Percentiles rank a stretch among this genome's conserved stretches.
phyloP scores from a whole-genome alignment of 2,329 filamentous ascomycete genomes.

The Pseudogymnoascus sp. region DNA sequence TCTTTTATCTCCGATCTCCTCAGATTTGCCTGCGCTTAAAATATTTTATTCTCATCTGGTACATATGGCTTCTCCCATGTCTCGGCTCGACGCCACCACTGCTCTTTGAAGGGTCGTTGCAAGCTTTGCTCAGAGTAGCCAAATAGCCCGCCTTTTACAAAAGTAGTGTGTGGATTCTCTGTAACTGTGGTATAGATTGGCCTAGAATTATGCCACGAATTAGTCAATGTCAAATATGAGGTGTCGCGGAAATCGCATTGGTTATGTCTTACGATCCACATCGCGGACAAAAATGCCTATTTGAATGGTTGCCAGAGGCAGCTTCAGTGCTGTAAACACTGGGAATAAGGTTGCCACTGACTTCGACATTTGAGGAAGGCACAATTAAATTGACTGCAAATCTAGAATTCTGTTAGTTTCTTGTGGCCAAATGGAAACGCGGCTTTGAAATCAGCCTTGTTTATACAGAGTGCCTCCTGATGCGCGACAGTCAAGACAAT shows the following conservation, averaged over 20 bases:
- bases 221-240: not conserved
- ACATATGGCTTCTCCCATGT: slow-evolving; percentile 14
- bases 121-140: slow-evolving; percentile 10
- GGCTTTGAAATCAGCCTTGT: not conserved
- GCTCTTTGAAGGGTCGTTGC: slow-evolving; percentile 12
- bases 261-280: slow-evolving; percentile 14
- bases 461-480: slow-evolving; percentile 8
- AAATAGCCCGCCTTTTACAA: slow-evolving; percentile 16
- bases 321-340: slow-evolving; percentile 14
- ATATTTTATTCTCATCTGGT: not conserved
- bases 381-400: slow-evolving; percentile 14
- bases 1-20: not conserved
- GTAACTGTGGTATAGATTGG: slow-evolving; percentile 12
- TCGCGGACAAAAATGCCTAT: slow-evolving; percentile 14
- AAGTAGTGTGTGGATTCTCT: slow-evolving; percentile 3
- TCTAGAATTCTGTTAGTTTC: not conserved
- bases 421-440: not conserved
- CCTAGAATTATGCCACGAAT: not conserved
- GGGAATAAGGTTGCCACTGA: slow-evolving; percentile 10
- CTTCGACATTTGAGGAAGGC: slow-evolving; percentile 9
- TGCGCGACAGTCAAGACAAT: slow-evolving; percentile 15
- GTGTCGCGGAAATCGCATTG: not conserved
- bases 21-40: not conserved
- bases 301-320: slow-evolving; percentile 13
- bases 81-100: slow-evolving; percentile 15